A percentile compares a stretch with the other conserved stretches of the same genome.
Conservation (phyloP, 108 stramenopile species). For the Skeletonema grethae region DNA sequence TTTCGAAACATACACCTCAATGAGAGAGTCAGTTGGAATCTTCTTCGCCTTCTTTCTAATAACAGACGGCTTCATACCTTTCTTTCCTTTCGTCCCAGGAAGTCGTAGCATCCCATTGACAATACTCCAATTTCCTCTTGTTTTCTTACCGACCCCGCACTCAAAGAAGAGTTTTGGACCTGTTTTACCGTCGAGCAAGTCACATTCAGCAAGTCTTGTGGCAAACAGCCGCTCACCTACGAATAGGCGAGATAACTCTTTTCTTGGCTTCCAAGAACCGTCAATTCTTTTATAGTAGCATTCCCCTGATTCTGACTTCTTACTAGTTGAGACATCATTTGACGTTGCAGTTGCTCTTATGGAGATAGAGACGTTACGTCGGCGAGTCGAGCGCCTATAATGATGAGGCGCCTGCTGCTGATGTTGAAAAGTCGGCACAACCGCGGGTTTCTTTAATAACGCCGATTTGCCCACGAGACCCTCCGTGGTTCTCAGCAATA, state of each 20-base stretch:
- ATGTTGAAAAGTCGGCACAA: neutral
- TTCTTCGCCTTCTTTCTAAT: conserved; percentile 56
- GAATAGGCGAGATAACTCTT: conserved; percentile 51
- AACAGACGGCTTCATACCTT: conserved; percentile 51
- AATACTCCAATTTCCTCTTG: conserved; percentile 56
- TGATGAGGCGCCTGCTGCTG: no score
- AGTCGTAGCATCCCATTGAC: conserved; percentile 75
- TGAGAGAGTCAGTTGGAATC: conserved; percentile 34
- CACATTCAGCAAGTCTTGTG: conserved; percentile 47
- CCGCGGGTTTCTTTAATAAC: neutral
- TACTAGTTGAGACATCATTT: neutral
- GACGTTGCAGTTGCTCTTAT: neutral
- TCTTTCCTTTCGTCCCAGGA: conserved; percentile 22
- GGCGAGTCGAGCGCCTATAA: neutral
- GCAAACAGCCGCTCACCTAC: conserved; percentile 72
- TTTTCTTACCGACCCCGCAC: conserved; percentile 56
- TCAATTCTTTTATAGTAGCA: conserved; percentile 42
- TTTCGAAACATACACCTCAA: conserved; percentile 66
- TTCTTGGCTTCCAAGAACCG: conserved; percentile 61
- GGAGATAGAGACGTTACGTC: neutral
- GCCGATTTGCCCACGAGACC: neutral
- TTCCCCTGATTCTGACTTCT: conserved; percentile 1
- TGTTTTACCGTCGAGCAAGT: conserved; percentile 65
- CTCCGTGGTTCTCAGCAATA: neutral
- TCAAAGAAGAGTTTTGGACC: conserved; percentile 80